A percentile compares a stretch with the other conserved stretches of the same genome.
These are phyloP conservation scores for Stellera chamaejasme DNA, from an alignment of 345 rosid species.

Conservation along the genomic window DNA sequence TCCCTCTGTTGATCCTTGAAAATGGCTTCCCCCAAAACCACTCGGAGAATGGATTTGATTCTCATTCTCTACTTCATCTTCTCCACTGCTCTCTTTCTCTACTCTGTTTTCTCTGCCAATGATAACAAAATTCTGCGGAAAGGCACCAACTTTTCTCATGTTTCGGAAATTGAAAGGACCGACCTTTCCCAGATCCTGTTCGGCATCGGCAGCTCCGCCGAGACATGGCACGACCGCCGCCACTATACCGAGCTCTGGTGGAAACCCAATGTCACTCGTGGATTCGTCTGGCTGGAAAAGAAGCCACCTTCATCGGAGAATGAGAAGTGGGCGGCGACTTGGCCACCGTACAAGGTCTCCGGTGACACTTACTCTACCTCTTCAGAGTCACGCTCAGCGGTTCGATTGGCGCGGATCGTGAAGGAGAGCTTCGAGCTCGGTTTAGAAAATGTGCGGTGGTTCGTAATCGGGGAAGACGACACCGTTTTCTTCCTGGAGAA, in stretches of 20 bases:
- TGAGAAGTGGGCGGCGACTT: constrained; percentile 33
- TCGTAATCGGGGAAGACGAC: constrained; percentile 86
- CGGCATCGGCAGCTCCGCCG: constrained; percentile 66
- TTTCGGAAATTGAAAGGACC: constrained; percentile 11
- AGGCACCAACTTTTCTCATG: neutral
- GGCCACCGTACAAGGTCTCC: constrained; percentile 51
- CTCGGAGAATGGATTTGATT: too few relatives aligned
- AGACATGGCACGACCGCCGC: constrained; percentile 56
- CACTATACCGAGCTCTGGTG: constrained; percentile 63
- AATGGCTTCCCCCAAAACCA: too few relatives aligned
- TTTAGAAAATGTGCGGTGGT: constrained; percentile 57
- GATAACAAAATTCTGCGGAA: too few relatives aligned
- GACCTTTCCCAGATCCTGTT: constrained; percentile 56
- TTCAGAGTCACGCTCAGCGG: constrained; percentile 57
- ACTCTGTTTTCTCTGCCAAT: too few relatives aligned
- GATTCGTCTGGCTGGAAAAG: constrained; percentile 72
- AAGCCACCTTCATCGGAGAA: constrained; percentile 20
- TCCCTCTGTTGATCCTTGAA: too few relatives aligned
- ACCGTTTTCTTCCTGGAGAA: constrained; percentile 71
- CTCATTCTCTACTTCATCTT: too few relatives aligned
- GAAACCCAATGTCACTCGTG: constrained; percentile 54
- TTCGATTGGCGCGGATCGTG: constrained; percentile 61
- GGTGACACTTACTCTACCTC: constrained; percentile 51
- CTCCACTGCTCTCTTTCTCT: too few relatives aligned
- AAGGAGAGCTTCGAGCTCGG: constrained; percentile 70